phyloP scores from a whole-genome alignment of 768 basidiomycete genomes.

The Boletus rubescentipes region DNA sequence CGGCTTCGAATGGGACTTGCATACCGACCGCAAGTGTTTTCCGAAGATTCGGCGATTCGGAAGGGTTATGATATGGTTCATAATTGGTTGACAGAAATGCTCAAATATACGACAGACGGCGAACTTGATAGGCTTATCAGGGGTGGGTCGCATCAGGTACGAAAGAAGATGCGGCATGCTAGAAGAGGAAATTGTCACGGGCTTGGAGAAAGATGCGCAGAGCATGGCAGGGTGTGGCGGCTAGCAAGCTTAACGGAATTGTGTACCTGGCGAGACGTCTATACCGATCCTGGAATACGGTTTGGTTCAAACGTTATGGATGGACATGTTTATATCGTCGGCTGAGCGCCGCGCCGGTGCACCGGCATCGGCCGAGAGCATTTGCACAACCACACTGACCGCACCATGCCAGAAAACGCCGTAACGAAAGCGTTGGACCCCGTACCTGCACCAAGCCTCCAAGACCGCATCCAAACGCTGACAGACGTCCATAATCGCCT shows the following conservation, averaged over 20 bases:
- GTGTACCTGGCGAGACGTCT: background rate
- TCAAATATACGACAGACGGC: background rate
- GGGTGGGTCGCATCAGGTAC: slow-evolving; percentile 8
- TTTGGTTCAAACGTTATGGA: background rate
- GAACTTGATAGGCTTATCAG: background rate
- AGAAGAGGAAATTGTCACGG: slow-evolving; percentile 1
- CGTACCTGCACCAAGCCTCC: slow-evolving; percentile 27
- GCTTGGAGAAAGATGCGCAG: no score
- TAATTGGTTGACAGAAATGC: background rate
- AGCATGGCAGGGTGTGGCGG: slow-evolving; percentile 10
- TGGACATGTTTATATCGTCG: no score
- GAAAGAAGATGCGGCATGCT: background rate
- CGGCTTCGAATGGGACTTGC: background rate
- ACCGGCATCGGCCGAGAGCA: no score
- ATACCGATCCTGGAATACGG: background rate
- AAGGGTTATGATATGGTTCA: background rate
- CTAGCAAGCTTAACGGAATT: background rate
- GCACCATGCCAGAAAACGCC: slow-evolving; percentile 1
- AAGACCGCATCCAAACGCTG: slow-evolving; percentile 46
- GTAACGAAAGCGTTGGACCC: slow-evolving; percentile 2
- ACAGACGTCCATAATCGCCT: slow-evolving; percentile 46
- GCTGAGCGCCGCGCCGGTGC: slow-evolving; percentile 11
- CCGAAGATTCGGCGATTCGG: background rate
- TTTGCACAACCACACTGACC: no score
- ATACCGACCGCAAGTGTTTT: background rate